Conservation (phyloP, 2,329 filamentous ascomycete genomes). For the Monosporascus sp. region DNA sequence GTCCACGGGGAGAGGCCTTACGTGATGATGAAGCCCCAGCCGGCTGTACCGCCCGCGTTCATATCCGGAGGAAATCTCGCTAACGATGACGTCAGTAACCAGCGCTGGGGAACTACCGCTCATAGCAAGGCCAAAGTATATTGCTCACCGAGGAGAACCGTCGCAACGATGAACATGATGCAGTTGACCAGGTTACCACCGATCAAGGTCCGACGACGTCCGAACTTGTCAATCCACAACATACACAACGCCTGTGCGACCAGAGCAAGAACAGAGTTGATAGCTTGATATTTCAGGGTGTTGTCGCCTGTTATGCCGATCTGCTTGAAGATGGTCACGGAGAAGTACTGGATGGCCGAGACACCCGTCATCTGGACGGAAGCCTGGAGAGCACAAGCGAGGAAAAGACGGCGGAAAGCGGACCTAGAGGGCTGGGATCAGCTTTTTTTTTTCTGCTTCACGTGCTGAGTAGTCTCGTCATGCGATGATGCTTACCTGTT, state of each 20-base stretch:
- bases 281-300: slow-evolving; percentile 70
- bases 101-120: background rate
- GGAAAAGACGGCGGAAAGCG: slow-evolving; percentile 66
- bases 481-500: slow-evolving; percentile 32
- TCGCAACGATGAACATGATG: slow-evolving; percentile 66
- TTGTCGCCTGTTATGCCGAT: slow-evolving; percentile 63
- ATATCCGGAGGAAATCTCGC: slow-evolving; percentile 54
- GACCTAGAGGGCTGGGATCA: slow-evolving; percentile 31
- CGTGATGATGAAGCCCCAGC: slow-evolving; percentile 70
- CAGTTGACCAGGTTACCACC: slow-evolving; percentile 66
- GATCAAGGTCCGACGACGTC: slow-evolving; percentile 69
- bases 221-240: slow-evolving; percentile 61
- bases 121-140: background rate
- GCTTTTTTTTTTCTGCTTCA: background rate
- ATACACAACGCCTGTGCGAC: slow-evolving; percentile 66
- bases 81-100: slow-evolving; percentile 10
- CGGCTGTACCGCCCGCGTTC: slow-evolving; percentile 47
- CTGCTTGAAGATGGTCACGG: slow-evolving; percentile 59
- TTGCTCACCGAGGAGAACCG: slow-evolving; percentile 36
- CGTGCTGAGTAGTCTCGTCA: background rate
- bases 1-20: slow-evolving; percentile 11
- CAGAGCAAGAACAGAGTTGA: slow-evolving; percentile 66
- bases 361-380: slow-evolving; percentile 74
- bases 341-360: slow-evolving; percentile 71
- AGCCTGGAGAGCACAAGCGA: slow-evolving; percentile 65